Evolutionary conservation across 257 asterid species (phyloP), one percentile per base, ranked within the genome.

Genomic region (Craterostigma plantagineum): DNA sequence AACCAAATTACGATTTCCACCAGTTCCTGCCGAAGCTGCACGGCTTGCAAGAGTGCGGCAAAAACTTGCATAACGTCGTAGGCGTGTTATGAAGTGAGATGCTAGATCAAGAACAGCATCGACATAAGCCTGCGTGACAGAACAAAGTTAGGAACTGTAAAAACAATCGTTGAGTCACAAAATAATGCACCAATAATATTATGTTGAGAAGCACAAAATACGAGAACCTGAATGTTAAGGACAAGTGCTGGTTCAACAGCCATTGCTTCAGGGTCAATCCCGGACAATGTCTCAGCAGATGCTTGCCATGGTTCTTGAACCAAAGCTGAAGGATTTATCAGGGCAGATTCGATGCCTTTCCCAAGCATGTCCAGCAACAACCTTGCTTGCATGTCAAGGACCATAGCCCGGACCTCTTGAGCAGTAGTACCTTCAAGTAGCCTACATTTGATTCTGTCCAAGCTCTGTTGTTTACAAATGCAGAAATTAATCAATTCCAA

Each of bases 321-420:
- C 80, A 90, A 64, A 36, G 87, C 92, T 46, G 99, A 90, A 43
- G 99, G 99, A 63, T 77, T 80, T 58, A 81, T 55, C 50, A 90
- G 63, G 35, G 95, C 99, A 27, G 99, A 79, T 67, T 90, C 95
- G 36, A 90, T 90, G 44, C 99, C 99, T 81, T 90, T 83, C 46
- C 99, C 95, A 45, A 90, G 93, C 99, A 90, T 90, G 72, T 83
- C 99, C 54, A 90, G 66, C 59, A 90, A 66, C 63, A 90, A 50
- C 64, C 95, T 73, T 3, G 99, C 99, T 73, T 90, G 99, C 99
- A 90, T 90, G 62, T 90, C 99, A 46, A 90, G 95, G 55, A 90
- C 99, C 99, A 90, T 90, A 18, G 99, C 99, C 71, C 99, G 68
- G 55, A 90, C 99, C 80, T 90, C 99, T 67, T 90, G 99, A 16